Conservation (phyloP, 257 asterid genomes). For the Ilex aquifolium region DNA sequence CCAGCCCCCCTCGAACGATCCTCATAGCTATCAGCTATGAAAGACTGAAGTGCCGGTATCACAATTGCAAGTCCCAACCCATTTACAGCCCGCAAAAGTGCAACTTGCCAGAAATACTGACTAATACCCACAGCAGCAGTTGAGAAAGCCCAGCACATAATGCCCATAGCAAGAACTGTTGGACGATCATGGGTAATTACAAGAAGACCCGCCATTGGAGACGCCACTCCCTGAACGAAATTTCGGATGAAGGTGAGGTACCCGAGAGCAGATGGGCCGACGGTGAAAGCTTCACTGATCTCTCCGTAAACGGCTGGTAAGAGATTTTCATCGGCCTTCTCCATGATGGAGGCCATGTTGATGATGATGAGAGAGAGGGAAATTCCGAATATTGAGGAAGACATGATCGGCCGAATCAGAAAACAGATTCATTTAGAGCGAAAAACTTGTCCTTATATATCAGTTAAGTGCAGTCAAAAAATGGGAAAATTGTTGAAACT, state of each 20-base stretch:
- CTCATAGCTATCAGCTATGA: slow-evolving; percentile 86
- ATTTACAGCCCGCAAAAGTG: slow-evolving; percentile 84
- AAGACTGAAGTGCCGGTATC: slow-evolving; percentile 92
- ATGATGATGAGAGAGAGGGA: slow-evolving; percentile 82
- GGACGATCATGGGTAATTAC: slow-evolving; percentile 89
- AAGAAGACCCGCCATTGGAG: slow-evolving; percentile 85
- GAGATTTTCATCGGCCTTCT: slow-evolving; percentile 96
- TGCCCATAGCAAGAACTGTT: slow-evolving; percentile 80
- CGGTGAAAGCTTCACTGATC: slow-evolving; percentile 93
- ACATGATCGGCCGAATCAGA: no score
- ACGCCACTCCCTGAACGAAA: slow-evolving; percentile 85
- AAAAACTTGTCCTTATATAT: no score
- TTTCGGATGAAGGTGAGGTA: slow-evolving; percentile 81
- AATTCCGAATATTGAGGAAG: slow-evolving; percentile 44
- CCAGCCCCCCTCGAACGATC: slow-evolving; percentile 86
- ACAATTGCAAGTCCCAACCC: slow-evolving; percentile 94
- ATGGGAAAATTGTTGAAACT: no score
- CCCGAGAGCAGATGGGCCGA: slow-evolving; percentile 96
- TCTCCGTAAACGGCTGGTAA: slow-evolving; percentile 97
- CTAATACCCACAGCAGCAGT: slow-evolving; percentile 94
- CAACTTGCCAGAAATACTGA: slow-evolving; percentile 81
- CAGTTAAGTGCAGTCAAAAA: no score
- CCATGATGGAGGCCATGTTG: slow-evolving; percentile 98
- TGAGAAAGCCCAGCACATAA: slow-evolving; percentile 88
- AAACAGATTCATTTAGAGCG: no score